phyloP scores from a whole-genome alignment of 2,329 filamentous ascomycete genomes.

The Arthrobotrys pseudoclavata region DNA sequence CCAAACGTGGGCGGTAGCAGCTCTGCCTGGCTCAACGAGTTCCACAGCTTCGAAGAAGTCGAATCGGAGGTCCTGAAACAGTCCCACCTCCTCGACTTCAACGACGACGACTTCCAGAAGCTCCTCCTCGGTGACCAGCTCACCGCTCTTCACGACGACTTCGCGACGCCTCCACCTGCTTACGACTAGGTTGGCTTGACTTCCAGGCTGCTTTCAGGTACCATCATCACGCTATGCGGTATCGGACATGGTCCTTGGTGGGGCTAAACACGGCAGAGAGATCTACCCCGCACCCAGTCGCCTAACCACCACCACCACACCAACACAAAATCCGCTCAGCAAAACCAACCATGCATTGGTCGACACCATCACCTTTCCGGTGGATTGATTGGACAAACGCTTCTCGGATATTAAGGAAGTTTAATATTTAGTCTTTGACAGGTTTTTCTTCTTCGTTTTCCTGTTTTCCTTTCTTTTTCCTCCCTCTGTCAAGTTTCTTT shows the following conservation, averaged over 20 bases:
- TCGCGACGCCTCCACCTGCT: constrained; percentile 43
- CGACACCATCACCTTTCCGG: constrained; percentile 52
- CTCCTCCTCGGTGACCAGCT: constrained; percentile 57
- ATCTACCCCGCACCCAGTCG: constrained; percentile 60
- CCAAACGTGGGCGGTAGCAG: constrained; percentile 17
- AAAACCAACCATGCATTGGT: constrained; percentile 39
- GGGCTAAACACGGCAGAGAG: constrained; percentile 59
- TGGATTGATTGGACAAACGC: constrained; percentile 43
- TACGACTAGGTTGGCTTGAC: constrained; percentile 38
- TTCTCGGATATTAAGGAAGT: constrained; percentile 42
- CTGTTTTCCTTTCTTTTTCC: constrained; percentile 31
- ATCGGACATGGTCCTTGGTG: constrained; percentile 35
- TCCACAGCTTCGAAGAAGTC: constrained; percentile 59
- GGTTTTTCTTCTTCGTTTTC: constrained; percentile 22
- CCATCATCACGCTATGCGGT: constrained; percentile 49
- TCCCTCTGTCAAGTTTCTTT: constrained; percentile 23
- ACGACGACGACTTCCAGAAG: constrained; percentile 59
- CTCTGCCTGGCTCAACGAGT: constrained; percentile 55
- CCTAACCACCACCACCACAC: constrained; percentile 31
- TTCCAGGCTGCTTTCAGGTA: constrained; percentile 37
- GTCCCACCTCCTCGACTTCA: constrained; percentile 47
- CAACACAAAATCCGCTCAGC: constrained; percentile 36
- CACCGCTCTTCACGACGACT: constrained; percentile 48
- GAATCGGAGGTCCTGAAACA: constrained; percentile 54
- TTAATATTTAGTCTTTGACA: constrained; percentile 46